A percentile compares a stretch with the other conserved stretches of the same genome.
Evolutionary conservation across 2,329 filamentous ascomycete genomes (phyloP).

Genomic region (Chaetomium globosum): DNA sequence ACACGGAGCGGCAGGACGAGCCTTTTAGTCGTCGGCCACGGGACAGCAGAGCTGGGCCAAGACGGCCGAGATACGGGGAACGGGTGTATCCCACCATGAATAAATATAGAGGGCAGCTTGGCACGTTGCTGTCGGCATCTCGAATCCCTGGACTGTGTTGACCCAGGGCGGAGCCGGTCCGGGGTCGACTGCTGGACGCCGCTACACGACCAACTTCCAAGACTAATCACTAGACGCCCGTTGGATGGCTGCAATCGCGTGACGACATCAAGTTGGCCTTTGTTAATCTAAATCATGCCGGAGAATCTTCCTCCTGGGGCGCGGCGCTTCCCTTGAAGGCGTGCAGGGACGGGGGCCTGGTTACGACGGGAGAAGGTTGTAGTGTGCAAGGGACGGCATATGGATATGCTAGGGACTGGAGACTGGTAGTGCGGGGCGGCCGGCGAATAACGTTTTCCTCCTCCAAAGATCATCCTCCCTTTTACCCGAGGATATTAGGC

Average conservation of each 20-base stretch:
- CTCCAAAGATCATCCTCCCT: slow-evolving; percentile 27
- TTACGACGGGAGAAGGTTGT: slow-evolving; percentile 17
- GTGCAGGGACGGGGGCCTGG: slow-evolving; percentile 10
- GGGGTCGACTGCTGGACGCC: slow-evolving; percentile 26
- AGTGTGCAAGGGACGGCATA: slow-evolving; percentile 20
- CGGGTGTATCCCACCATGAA: slow-evolving; percentile 30
- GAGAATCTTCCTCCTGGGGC: slow-evolving; percentile 29
- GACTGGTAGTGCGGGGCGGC: slow-evolving; percentile 25
- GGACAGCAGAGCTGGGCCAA: background rate
- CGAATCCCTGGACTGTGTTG: background rate
- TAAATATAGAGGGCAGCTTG: slow-evolving; percentile 34
- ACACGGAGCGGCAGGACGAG: slow-evolving; percentile 11
- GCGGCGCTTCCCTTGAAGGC: slow-evolving; percentile 1
- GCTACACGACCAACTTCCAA: slow-evolving; percentile 23
- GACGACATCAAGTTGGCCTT: slow-evolving; percentile 29
- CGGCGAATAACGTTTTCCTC: background rate
- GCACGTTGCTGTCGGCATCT: slow-evolving; percentile 30
- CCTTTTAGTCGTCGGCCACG: slow-evolving; percentile 13
- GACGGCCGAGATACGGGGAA: slow-evolving; percentile 20
- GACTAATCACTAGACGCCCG: slow-evolving; percentile 21
- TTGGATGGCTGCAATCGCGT: slow-evolving; percentile 34
- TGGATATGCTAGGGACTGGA: slow-evolving; percentile 16
- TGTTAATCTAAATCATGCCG: slow-evolving; percentile 34
- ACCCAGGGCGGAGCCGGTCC: slow-evolving; percentile 25
- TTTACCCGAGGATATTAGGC: slow-evolving; percentile 38